Percentiles rank a stretch among this genome's conserved stretches.
Evolutionary conservation across 2,329 filamentous ascomycete species (phyloP).

Genomic region (Alternaria arborescens): DNA sequence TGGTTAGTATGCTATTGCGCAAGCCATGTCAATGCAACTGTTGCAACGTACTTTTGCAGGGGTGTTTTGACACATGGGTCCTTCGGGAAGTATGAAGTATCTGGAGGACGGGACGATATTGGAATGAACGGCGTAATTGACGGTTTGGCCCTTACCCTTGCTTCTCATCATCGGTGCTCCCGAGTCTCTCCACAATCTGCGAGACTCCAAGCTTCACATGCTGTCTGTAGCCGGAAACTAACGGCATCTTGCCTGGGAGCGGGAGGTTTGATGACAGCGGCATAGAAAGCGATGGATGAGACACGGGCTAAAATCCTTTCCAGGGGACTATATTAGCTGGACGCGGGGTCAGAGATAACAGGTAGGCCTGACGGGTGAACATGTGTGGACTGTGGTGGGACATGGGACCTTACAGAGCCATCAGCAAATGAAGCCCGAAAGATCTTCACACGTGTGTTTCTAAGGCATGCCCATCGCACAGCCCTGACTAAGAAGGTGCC

Average conservation of each 20-base stretch:
- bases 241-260: constrained; percentile 7
- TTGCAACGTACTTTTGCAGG: constrained; percentile 14
- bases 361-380: constrained; percentile 5
- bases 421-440: background rate
- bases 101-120: constrained; percentile 11
- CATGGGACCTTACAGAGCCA: background rate
- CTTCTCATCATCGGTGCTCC: constrained; percentile 12
- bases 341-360: constrained; percentile 25
- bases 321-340: constrained; percentile 15
- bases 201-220: constrained; percentile 11
- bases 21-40: constrained; percentile 16
- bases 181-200: constrained; percentile 9
- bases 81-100: constrained; percentile 6
- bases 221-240: constrained; percentile 15
- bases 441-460: background rate
- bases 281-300: constrained; percentile 10
- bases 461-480: background rate
- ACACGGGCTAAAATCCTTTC: constrained; percentile 6
- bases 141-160: constrained; percentile 4
- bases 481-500: background rate
- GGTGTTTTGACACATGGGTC: constrained; percentile 6
- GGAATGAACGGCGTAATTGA: background rate
- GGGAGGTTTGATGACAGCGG: constrained; percentile 16
- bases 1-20: background rate
- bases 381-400: background rate